Evolutionary conservation across 371 early-diverging fungal species (phyloP), one percentile per base, ranked within the genome.

Genomic region (Mucor circinelloides): DNA sequence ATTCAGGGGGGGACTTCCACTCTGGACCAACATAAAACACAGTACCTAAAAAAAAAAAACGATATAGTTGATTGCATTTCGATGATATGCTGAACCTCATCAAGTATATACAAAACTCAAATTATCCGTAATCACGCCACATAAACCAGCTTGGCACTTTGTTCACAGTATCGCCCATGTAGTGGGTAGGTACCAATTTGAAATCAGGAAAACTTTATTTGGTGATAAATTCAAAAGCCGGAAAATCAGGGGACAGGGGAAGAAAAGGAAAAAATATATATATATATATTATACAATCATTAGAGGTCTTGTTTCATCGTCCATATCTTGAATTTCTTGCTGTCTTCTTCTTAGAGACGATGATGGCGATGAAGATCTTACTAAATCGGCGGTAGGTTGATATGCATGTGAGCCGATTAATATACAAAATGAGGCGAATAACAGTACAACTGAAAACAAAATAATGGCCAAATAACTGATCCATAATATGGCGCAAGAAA

Each of bases 351-450:
- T 19, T 15, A n/a, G n/a, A 21, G 48, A 46, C 23, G 7, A n/a
- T 17, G 27, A 55, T 15, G 55, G 55, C 5, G 55, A 55, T 50
- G 15, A 10, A 21, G 27, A 36, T 21, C 19, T 8, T 21, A 25
- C 30, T 28, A 17, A 36, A 19, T 19, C 36, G 30, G 46, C 8
- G 21, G 30, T 28, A 2, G 46, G 10, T 68, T 28, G 27, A 28
- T 64, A 31, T 6, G 57, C 28, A 21, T 52, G 44, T n/a, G 69
- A 61, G 8, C 73, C 69, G 19, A 73, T 66, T 44, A 73, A 60
- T 27, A 73, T 64, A 57, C 59, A 73, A 25, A 66, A 73, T 1
- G 74, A 69, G 17, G 74, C 74, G 36, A 69, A 69, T 25, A 69
- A 40, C 13, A 73, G 21, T 6, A 73, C 36, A 21, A 73, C 44